Percentiles rank a stretch among this genome's conserved stretches.
phyloP scores from a whole-genome alignment of 257 asterid genomes.

The Henckelia pumila region DNA sequence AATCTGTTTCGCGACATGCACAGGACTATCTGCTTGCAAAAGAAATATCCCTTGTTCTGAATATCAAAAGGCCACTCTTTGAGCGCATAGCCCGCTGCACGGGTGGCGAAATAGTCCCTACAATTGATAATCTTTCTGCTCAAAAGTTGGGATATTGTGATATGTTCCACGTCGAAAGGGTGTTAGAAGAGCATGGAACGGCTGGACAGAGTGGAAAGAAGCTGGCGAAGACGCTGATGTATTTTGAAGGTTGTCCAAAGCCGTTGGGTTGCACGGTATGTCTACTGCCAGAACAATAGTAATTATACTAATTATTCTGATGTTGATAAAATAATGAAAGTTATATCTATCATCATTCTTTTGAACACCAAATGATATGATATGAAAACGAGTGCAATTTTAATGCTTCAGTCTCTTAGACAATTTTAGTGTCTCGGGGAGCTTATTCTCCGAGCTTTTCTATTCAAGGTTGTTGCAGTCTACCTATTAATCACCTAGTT shows the following conservation, averaged over 20 bases:
- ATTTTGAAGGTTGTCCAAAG: constrained; percentile 95
- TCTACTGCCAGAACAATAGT: constrained; percentile 22
- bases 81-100: constrained; percentile 95
- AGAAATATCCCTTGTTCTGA: constrained; percentile 85
- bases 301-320: constrained; percentile 7
- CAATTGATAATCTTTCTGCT: constrained; percentile 80
- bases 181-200: constrained; percentile 68
- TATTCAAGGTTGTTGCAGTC: constrained; percentile 7
- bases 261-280: constrained; percentile 96
- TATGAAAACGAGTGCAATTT: constrained; percentile 5
- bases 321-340: constrained; percentile 17
- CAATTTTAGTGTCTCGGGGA: constrained; percentile 11
- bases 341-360: constrained; percentile 11
- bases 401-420: constrained; percentile 7
- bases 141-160: constrained; percentile 83
- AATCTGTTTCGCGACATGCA: constrained; percentile 92
- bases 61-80: constrained; percentile 80
- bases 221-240: constrained; percentile 85
- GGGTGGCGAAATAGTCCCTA: constrained; percentile 85
- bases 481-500: constrained; percentile 1
- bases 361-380: constrained; percentile 4
- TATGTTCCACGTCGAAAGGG: constrained; percentile 68
- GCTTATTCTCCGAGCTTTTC: constrained; percentile 12
- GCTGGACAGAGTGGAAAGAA: constrained; percentile 75
- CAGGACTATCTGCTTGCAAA: constrained; percentile 96